Evolutionary conservation across 2,329 filamentous ascomycete genomes (phyloP).

Genomic region (Fusarium poae): DNA sequence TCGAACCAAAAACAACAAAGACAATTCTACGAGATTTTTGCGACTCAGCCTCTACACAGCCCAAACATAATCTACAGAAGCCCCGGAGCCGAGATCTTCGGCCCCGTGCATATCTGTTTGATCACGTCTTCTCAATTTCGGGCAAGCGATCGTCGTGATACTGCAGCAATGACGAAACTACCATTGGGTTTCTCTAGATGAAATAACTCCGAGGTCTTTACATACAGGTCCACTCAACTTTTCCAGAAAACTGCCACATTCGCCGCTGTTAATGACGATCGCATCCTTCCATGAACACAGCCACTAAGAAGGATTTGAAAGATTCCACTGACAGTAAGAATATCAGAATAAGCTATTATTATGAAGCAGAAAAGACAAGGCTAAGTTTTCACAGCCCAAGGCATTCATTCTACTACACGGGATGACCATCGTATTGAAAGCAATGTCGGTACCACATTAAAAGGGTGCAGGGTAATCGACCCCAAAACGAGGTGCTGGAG

Average conservation of each 20-base stretch:
- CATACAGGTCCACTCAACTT: constrained; percentile 6
- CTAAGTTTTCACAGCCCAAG: neutral
- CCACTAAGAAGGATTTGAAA: constrained; percentile 13
- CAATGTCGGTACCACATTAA: neutral
- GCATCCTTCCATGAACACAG: constrained; percentile 8
- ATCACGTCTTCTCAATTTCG: constrained; percentile 5
- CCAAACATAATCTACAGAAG: neutral
- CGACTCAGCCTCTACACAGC: constrained; percentile 32
- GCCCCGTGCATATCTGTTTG: constrained; percentile 18
- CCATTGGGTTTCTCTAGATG: neutral
- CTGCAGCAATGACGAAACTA: constrained; percentile 13
- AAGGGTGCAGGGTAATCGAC: neutral
- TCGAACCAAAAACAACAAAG: neutral
- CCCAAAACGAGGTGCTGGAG: neutral
- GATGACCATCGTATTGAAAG: neutral
- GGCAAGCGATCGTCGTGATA: constrained; percentile 14
- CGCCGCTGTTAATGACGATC: neutral
- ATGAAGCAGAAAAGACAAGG: neutral
- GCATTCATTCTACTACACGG: neutral
- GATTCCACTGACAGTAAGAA: neutral
- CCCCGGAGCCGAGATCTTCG: constrained; percentile 25
- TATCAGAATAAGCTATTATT: neutral
- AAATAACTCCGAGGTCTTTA: neutral
- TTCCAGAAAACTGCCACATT: constrained; percentile 16
- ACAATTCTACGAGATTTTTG: neutral